phyloP scores from a whole-genome alignment of 73 alveolate genomes.

The Tetrahymena elliotti region DNA sequence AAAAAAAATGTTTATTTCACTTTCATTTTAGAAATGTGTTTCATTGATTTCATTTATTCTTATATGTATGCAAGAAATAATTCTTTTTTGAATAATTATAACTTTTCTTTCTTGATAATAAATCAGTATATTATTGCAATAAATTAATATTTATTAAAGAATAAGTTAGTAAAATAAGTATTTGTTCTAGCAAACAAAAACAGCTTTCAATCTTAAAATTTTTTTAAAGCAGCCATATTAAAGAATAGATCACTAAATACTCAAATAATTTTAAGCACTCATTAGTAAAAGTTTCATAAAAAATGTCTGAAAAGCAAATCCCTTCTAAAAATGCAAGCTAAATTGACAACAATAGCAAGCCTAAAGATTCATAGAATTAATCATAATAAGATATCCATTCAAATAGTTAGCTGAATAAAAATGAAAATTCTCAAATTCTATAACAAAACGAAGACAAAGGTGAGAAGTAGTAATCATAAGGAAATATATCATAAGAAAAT shows the following conservation, averaged over 20 bases:
- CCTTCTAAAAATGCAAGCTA: background rate
- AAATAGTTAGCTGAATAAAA: background rate
- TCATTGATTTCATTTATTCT: too few species aligned
- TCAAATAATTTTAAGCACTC: background rate
- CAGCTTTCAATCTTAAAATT: background rate
- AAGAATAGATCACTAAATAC: too few species aligned
- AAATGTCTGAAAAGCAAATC: background rate
- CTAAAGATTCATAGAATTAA: background rate
- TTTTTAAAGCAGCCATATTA: background rate
- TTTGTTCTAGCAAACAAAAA: background rate
- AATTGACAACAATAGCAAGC: background rate
- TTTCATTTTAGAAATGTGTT: too few species aligned
- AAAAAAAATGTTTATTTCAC: too few species aligned
- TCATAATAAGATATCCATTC: background rate
- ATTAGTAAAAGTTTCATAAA: background rate
- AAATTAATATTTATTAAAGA: too few species aligned
- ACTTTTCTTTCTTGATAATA: background rate
- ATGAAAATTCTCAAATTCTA: background rate
- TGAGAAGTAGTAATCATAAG: background rate
- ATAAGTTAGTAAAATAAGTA: background rate
- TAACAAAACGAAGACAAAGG: background rate
- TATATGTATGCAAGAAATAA: too few species aligned
- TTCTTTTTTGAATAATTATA: too few species aligned
- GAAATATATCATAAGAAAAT: background rate
- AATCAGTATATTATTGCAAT: background rate